Evolutionary conservation across 1,284 basidiomycete species (phyloP), one percentile per base, ranked within the genome.

Genomic region (Mycena sp.): DNA sequence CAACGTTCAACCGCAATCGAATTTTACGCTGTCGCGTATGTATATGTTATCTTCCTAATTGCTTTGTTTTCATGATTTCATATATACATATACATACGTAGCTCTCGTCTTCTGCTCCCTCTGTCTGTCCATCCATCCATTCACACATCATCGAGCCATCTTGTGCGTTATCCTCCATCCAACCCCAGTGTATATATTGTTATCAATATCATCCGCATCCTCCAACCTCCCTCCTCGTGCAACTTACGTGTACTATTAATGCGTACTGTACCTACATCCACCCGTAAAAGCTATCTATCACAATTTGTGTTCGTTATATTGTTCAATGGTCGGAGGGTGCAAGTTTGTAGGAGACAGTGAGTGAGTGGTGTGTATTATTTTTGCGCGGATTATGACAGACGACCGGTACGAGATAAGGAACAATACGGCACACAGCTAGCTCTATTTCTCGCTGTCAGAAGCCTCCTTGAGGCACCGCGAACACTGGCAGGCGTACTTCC

Each of bases 401-500:
- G 14, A 7, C 10, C 9, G n/a, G 40, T 43, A 43, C 14, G 32
- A 9, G 32, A n/a, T n/a, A 14, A 35, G 32, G 32, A 43, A 43
- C 9, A 9, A 9, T 43, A 43, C 40, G 40, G n/a, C n/a, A n/a
- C n/a, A n/a, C n/a, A n/a, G n/a, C n/a, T n/a, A n/a, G n/a, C n/a
- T n/a, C n/a, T n/a, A n/a, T n/a, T 28, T 38, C 54, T 59, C 49
- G 51, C 59, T 50, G 29, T 49, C 29, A 25, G 41, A 32, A 49
- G 52, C 81, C 73, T 94, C 92, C 56, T 79, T 77, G 44, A 76
- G 69, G 73, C 92, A 94, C 46, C 85, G 83, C 54, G 80, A 73
- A 73, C 92, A 94, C 52, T 79, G 75, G 72, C 92, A 94, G 25
- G 88, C 86, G 72, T 94, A 92, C 65, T 83, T 82, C 92, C 92